Percentiles rank a stretch among this genome's conserved stretches.
phyloP scores from a whole-genome alignment of 129 eudicot species.

The Tagetes patula region DNA sequence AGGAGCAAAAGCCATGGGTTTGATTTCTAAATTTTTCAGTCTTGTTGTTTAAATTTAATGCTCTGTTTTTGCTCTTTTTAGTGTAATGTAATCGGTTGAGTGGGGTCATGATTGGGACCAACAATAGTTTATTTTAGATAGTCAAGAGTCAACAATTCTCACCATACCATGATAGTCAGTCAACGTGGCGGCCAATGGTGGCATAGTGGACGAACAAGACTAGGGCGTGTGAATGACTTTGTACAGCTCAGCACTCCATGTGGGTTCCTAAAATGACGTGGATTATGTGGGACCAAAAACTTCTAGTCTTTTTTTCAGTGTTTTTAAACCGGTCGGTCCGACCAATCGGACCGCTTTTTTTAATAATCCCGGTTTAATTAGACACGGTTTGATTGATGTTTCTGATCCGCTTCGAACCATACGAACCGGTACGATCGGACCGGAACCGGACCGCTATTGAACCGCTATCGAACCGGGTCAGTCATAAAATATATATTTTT shows the following conservation, averaged over 20 bases:
- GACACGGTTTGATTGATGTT: too few relatives aligned
- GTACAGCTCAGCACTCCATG: slow-evolving; percentile 22
- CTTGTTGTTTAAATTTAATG: neutral
- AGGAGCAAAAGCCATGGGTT: slow-evolving; percentile 13
- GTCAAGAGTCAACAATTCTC: slow-evolving; percentile 31
- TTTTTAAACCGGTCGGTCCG: too few relatives aligned
- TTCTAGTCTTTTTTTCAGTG: too few relatives aligned
- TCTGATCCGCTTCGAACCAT: too few relatives aligned
- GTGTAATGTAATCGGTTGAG: neutral
- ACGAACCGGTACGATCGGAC: too few relatives aligned
- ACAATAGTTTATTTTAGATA: neutral
- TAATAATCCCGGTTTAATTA: too few relatives aligned
- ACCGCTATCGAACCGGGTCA: too few relatives aligned
- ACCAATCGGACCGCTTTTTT: too few relatives aligned
- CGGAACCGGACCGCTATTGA: too few relatives aligned
- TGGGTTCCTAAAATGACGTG: slow-evolving; percentile 22
- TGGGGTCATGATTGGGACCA: slow-evolving; percentile 23
- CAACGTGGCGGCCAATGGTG: slow-evolving; percentile 31
- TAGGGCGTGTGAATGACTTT: slow-evolving; percentile 13
- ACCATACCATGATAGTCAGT: neutral
- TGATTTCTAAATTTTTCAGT: neutral
- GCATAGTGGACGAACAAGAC: slow-evolving; percentile 11
- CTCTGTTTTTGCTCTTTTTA: slow-evolving; percentile 6
- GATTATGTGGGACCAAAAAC: neutral
- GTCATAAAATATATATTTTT: too few relatives aligned